These are phyloP conservation scores for Amphichorda felina DNA, from an alignment of 2,329 filamentous ascomycete genomes.

Conservation along the genomic window DNA sequence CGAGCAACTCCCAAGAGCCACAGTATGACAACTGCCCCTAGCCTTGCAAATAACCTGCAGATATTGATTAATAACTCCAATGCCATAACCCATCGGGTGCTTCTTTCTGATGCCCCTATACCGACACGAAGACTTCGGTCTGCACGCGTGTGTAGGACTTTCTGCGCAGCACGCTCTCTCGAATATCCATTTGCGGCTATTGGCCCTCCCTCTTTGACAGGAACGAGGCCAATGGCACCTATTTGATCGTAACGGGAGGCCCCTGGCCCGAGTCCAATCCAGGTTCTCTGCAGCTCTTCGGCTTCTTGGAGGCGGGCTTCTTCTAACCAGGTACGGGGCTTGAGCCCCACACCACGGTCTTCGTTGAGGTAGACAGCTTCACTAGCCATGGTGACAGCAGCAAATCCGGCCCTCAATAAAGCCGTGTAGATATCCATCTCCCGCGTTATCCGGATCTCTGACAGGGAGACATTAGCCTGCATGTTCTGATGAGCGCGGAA, in stretches of 20 bases:
- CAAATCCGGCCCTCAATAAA: conserved; percentile 75
- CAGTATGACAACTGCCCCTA: conserved; percentile 16
- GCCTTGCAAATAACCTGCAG: conserved; percentile 26
- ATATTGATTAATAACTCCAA: conserved; percentile 69
- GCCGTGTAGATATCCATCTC: conserved; percentile 95
- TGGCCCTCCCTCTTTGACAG: conserved; percentile 33
- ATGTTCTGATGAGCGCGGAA: conserved; percentile 71
- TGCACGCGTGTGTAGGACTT: conserved; percentile 32
- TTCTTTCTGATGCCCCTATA: conserved; percentile 68
- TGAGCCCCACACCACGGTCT: conserved; percentile 62
- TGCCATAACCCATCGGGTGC: conserved; percentile 66
- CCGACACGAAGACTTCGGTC: conserved; percentile 40
- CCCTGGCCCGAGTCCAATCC: conserved; percentile 31
- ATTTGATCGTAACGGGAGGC: conserved; percentile 38
- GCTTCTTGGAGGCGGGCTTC: conserved; percentile 73
- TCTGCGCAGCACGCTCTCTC: conserved; percentile 56
- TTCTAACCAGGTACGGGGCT: conserved; percentile 80
- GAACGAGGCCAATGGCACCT: conserved; percentile 42
- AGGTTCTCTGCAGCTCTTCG: conserved; percentile 44
- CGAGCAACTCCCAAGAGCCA: conserved; percentile 48
- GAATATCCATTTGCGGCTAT: conserved; percentile 47
- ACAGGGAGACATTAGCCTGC: conserved; percentile 81
- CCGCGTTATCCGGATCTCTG: conserved; percentile 67
- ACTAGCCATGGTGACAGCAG: conserved; percentile 81
- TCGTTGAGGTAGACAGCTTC: conserved; percentile 95